Evolutionary conservation across 148 eudicot species (phyloP), one percentile per base, ranked within the genome.

Genomic region (Mesembryanthemum crystallinum): DNA sequence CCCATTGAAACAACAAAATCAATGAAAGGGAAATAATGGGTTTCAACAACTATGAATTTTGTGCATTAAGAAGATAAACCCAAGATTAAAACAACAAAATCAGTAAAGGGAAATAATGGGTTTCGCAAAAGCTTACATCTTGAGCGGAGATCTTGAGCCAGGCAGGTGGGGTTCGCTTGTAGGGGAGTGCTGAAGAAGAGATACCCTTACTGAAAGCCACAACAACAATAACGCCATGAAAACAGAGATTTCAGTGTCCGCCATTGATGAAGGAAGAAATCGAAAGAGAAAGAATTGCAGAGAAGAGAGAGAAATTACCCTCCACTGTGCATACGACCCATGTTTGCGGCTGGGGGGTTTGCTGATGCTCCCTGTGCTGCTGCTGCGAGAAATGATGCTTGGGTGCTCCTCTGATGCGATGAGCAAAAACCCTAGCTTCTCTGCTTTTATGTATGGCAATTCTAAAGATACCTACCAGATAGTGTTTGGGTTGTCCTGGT

Each of bases 241-340:
- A 0, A 45, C 14, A 45, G 14, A 45, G 49, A 45, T 45, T 45
- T 45, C 13, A 45, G 9, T 8, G 13, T 45, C 17, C 25, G 49
- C 28, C 69, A 67, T 67, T 69, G 29, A 69, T 25, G 37, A 39
- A 47, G 0, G 72, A 47, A 35, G 20, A 1, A 64, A 35, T 4
- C 10, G 28, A 42, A 10, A 18, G 71, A 1, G 47, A 5, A 27
- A 24, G 55, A 9, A 14, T 39, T 39, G 20, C 24, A 70, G 11
- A 3, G 23, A 49, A 29, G 33, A 64, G 61, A 51, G 62, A 73
- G 37, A 63, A 42, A 20, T 0, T 75, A 75, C 78, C 78, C 82
- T 0, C 20, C 11, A 21, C 82, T 79, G 77, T 79, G 82, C 82
- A 79, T 79, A 67, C 82, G 82, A 67, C 77, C 82, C 82, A 79